Evolutionary conservation across 2,329 filamentous ascomycete genomes (phyloP), one percentile per base, ranked within the genome.

Genomic region (Verticillium nonalfalfae): DNA sequence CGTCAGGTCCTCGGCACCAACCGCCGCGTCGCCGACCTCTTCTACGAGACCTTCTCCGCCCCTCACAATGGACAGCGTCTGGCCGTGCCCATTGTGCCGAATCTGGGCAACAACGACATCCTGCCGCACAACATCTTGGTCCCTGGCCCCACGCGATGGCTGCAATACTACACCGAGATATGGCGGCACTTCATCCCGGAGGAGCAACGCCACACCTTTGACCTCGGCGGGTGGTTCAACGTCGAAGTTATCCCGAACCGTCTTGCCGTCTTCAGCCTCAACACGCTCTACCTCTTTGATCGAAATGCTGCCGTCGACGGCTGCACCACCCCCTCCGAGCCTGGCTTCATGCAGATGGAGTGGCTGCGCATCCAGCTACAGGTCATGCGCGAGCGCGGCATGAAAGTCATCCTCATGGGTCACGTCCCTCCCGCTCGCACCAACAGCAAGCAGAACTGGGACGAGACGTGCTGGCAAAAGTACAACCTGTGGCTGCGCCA

Each of bases 381-480:
- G 69, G 86, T 91, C 66, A 79, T 98, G 73, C 90, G 95, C 58
- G 81, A 89, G 35, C 86, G 91, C 59, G 89, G 90, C 54, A 92
- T 97, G 87, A 98, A 98, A 77, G 95, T 90, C 14, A 97, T 99
- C 59, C 77, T 99, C 59, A 96, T 91, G 68, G 94, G 95, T 2
- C 95, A 99, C 74, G 93, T 99, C 4, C 93, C 95, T 1, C 95
- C 95, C 0, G 94, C 93, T 1, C 83, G 93, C 64, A 95, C 93
- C 1, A 83, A 86, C 39, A 89, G 87, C 75, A 98, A 98, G 79
- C 85, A 86, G 69, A 87, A 86, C 64, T 99, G 95, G 95, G 93
- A 97, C 67, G 94, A 98, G 79, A 93, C 90, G 0, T 99, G 95
- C 77, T 99, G 94, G 93, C 94, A 97, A 73, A 97, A 96, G 73